Evolutionary conservation across 805 yeast species (phyloP).

Genomic region (Candida palmyrensis): DNA sequence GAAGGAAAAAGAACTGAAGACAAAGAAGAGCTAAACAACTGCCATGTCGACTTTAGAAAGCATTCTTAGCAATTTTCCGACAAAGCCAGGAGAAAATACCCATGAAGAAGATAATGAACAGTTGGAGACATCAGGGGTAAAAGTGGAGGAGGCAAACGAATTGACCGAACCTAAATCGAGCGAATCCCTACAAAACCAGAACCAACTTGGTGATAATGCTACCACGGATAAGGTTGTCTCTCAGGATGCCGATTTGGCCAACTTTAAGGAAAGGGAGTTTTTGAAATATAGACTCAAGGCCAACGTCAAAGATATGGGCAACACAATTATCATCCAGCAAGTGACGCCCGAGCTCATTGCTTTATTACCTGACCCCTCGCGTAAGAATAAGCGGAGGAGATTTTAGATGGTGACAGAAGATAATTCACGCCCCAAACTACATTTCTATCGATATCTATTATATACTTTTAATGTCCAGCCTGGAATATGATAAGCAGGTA

Average conservation of each 20-base stretch:
- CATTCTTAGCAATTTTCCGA: background rate
- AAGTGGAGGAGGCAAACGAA: slow-evolving; percentile 1
- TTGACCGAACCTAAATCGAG: background rate
- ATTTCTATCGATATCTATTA: no score
- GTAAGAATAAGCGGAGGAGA: slow-evolving; percentile 2
- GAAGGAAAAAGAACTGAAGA: slow-evolving; percentile 36
- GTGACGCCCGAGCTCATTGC: slow-evolving; percentile 10
- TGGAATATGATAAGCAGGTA: no score
- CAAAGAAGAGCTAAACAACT: slow-evolving; percentile 6
- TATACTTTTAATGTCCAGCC: no score
- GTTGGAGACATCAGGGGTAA: no score
- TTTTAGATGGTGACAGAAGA: no score
- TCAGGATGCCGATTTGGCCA: background rate
- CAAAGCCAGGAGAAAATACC: background rate
- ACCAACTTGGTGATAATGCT: background rate
- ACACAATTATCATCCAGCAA: background rate
- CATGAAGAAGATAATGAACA: slow-evolving; percentile 2
- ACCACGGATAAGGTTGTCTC: background rate
- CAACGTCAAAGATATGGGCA: background rate
- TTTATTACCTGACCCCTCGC: slow-evolving; percentile 7
- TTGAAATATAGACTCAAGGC: background rate
- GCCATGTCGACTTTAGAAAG: background rate
- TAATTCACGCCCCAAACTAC: no score
- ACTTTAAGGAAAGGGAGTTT: background rate
- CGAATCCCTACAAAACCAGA: background rate